phyloP scores from a whole-genome alignment of 306 rosid genomes.

The Trichosanthes cucumerina region DNA sequence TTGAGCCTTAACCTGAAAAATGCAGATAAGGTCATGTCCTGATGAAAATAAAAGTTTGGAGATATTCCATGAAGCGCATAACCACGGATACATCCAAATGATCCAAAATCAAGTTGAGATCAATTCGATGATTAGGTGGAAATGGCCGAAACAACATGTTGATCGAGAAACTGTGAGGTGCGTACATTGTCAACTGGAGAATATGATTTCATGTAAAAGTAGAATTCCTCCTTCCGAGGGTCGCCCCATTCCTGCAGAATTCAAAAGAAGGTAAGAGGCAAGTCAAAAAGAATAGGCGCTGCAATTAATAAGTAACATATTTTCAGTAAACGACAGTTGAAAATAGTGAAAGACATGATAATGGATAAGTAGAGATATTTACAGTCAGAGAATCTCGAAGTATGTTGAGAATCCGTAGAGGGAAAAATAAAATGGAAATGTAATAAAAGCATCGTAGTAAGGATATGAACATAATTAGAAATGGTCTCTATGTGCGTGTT shows the following conservation, averaged over 20 bases:
- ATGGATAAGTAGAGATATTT: not conserved
- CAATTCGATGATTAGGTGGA: not conserved
- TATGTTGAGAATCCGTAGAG: not conserved
- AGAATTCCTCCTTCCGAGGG: constrained; percentile 82
- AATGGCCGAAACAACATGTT: not conserved
- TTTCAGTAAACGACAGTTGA: not conserved
- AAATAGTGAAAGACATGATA: not conserved
- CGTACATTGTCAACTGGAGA: constrained; percentile 94
- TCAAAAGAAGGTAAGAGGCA: constrained; percentile 11
- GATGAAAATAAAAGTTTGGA: not conserved
- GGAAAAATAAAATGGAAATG: not conserved
- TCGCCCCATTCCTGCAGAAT: constrained; percentile 95
- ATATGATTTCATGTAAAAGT: constrained; percentile 93
- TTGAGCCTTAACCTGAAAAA: constrained; percentile 62
- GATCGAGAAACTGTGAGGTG: constrained; percentile 9
- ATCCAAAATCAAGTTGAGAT: not conserved
- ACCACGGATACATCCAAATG: not conserved
- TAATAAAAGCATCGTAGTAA: not conserved
- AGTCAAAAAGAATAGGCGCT: not conserved
- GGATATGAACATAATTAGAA: not conserved
- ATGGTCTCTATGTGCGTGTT: not conserved
- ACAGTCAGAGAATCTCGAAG: not conserved
- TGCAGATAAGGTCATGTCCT: constrained; percentile 2
- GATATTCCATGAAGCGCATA: not conserved
- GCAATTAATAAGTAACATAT: not conserved